Conservation (phyloP, 805 yeast genomes). For the Suhomyces tanzawaensis region DNA sequence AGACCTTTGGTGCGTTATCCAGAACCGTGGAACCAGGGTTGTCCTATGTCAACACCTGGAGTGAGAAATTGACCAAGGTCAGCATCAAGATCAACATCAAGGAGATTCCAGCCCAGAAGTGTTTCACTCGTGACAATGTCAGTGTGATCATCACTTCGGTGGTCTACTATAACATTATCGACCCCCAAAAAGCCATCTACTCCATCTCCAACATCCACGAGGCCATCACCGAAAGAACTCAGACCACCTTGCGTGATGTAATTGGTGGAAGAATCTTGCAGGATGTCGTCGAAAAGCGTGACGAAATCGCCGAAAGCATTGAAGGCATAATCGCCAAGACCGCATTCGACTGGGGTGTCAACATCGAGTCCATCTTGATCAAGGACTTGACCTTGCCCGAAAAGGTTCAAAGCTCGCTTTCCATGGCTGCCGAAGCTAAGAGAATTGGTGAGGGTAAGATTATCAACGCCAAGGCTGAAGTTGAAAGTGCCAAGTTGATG, state of each 20-base stretch:
- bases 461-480: conserved; percentile 73
- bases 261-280: conserved; percentile 64
- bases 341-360: conserved; percentile 69
- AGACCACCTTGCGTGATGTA: conserved; percentile 71
- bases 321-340: conserved; percentile 59
- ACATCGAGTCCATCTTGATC: conserved; percentile 63
- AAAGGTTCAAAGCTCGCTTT: conserved; percentile 56
- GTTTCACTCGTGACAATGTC: conserved; percentile 72
- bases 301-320: conserved; percentile 65
- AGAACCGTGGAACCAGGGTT: conserved; percentile 70
- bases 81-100: conserved; percentile 56
- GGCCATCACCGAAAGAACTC: conserved; percentile 65
- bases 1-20: conserved; percentile 63
- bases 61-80: conserved; percentile 52
- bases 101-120: conserved; percentile 65
- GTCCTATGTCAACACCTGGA: conserved; percentile 60
- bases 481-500: conserved; percentile 72
- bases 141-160: conserved; percentile 62
- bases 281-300: conserved; percentile 71
- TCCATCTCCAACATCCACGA: conserved; percentile 52
- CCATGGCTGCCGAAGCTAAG: conserved; percentile 74
- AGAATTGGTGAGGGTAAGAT: conserved; percentile 76
- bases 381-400: conserved; percentile 59
- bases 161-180: conserved; percentile 61
- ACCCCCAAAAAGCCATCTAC: conserved; percentile 65